A percentile compares a stretch with the other conserved stretches of the same genome.
These are phyloP conservation scores for Juncus inflexus DNA, from an alignment of 176 grass and related monocot genomes.

Conservation along the genomic window DNA sequence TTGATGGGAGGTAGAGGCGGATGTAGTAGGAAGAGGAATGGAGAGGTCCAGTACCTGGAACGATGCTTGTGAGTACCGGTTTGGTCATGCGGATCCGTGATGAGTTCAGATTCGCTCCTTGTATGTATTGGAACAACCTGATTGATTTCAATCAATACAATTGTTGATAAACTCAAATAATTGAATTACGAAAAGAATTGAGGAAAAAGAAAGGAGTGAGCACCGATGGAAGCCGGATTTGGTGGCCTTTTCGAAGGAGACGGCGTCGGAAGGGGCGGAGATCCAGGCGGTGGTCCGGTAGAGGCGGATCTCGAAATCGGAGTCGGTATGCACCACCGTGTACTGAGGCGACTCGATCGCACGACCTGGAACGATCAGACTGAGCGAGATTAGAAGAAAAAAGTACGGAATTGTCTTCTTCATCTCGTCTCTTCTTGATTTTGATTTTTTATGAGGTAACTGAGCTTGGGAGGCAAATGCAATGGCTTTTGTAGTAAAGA, in stretches of 20 bases:
- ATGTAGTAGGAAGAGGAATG: slow-evolving; percentile 65
- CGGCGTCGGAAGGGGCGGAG: slow-evolving; percentile 57
- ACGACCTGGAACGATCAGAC: background rate
- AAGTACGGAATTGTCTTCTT: background rate
- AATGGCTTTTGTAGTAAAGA: too few species aligned
- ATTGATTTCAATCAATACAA: too few species aligned
- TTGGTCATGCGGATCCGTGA: slow-evolving; percentile 80
- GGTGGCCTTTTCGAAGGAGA: slow-evolving; percentile 77
- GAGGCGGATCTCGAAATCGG: slow-evolving; percentile 80
- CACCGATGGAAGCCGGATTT: slow-evolving; percentile 83
- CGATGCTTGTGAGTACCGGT: slow-evolving; percentile 62
- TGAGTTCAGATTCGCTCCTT: slow-evolving; percentile 85
- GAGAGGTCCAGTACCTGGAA: slow-evolving; percentile 49
- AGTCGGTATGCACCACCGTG: slow-evolving; percentile 62
- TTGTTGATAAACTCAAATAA: too few species aligned
- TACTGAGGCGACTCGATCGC: slow-evolving; percentile 67
- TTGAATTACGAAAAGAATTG: too few species aligned
- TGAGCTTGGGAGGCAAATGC: too few species aligned
- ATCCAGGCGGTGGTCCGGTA: slow-evolving; percentile 77
- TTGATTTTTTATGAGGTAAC: too few species aligned
- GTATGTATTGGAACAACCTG: slow-evolving; percentile 86
- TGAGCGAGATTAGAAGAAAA: background rate
- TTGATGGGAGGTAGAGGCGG: slow-evolving; percentile 51
- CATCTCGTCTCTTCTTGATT: background rate
- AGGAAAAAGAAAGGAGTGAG: background rate